Percentiles rank a stretch among this genome's conserved stretches.
These are phyloP conservation scores for Wickerhamiella infanticola DNA, from an alignment of 1,139 yeast species.

Conservation along the genomic window DNA sequence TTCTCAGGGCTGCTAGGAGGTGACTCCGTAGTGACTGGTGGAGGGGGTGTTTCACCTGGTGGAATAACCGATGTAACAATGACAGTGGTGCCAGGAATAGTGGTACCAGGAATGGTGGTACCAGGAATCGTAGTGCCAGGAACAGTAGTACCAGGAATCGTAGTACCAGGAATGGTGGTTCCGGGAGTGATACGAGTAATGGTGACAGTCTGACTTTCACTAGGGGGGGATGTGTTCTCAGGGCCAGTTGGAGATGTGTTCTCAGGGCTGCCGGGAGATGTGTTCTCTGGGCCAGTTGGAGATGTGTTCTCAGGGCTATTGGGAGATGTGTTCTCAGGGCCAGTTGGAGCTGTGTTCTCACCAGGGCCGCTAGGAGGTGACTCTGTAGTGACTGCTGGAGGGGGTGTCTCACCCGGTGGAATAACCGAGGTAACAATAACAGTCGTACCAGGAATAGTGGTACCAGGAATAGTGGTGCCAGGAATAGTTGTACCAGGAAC, in stretches of 20 bases:
- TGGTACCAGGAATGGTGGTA: conserved; percentile 5
- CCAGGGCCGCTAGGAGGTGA: background rate
- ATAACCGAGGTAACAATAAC: conserved; percentile 4
- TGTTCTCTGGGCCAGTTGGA: conserved; percentile 11
- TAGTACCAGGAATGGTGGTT: conserved; percentile 1
- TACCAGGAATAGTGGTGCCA: conserved; percentile 4
- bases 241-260: background rate
- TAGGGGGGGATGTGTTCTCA: background rate
- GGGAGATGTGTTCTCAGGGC: background rate
- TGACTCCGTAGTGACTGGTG: background rate
- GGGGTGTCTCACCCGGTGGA: conserved; percentile 1
- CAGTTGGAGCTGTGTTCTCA: background rate
- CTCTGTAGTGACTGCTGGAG: background rate
- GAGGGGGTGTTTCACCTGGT: background rate
- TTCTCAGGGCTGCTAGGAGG: background rate
- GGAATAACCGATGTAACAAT: conserved; percentile 5
- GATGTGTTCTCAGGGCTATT: conserved; percentile 8
- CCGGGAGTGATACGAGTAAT: conserved; percentile 13
- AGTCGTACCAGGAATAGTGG: conserved; percentile 7
- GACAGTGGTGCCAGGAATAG: conserved; percentile 6
- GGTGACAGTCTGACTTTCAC: conserved; percentile 1
- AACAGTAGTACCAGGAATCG: background rate
- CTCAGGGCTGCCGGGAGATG: conserved; percentile 12
- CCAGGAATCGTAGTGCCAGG: conserved; percentile 1
- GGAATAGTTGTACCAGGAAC: conserved; percentile 1